Base-by-base conservation (phyloP, 2,329 filamentous ascomycete species). In the Fusarium bulbicola region DNA sequence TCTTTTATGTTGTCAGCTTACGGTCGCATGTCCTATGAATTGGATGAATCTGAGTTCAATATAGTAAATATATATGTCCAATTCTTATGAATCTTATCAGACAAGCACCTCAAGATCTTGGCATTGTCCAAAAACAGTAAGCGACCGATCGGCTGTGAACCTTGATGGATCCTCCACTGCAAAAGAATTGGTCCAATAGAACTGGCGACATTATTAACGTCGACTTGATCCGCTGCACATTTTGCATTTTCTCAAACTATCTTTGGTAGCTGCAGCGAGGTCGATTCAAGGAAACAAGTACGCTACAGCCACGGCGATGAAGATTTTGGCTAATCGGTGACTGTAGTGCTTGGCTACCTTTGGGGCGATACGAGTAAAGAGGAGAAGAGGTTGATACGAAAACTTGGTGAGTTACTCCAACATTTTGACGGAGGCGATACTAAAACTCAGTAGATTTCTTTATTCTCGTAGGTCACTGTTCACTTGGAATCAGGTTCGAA, bases 371-470 rank as follows among this genome's bases (percentile, higher is more conserved):
- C 71, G 5, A 69, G 67, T 12, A 59, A 47, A 24, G 71, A 74
- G 49, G 71, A 74, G 57, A 74, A n/a, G 60, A 72, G 42, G 45
- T n/a, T 74, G 57, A 69, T 74, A 45, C 32, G 34, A 26, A 74
- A 74, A 36, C 59, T 74, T 6, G 71, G 71, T 74, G 10, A 2
- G 67, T 36, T 2, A 39, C 28, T 30, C n/a, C 2, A 14, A 14
- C 5, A 6, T 15, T 26, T 30, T 1, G 3, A 32, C 3, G 2
- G n/a, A n/a, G n/a, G n/a, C n/a, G n/a, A n/a, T n/a, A 3, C 42
- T 42, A 10, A 68, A 5, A 53, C 6, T 10, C 0, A 9, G 6
- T 6, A 80, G 79, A 81, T 67, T 81, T 81, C 60, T 81, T 80
- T 52, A 81, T 81, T 32, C 64, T 81, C 24, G 24, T 26, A 26